Evolutionary conservation across 2,329 filamentous ascomycete species (phyloP), one percentile per base, ranked within the genome.

Genomic region (Botrytis aclada): DNA sequence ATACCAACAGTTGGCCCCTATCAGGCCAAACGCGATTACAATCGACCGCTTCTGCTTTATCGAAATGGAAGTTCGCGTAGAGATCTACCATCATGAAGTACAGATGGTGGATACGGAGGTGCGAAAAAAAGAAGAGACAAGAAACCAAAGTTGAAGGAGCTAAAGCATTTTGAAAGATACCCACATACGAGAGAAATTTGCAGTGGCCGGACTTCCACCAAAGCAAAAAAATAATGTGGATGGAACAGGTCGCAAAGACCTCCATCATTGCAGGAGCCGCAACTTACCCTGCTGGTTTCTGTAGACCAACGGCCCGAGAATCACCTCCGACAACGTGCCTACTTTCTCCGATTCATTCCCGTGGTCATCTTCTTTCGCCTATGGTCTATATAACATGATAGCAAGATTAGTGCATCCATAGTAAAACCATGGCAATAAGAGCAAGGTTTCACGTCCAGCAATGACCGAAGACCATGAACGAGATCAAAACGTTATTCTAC

Each of bases 361-460:
- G 25, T 22, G 4, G 1, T 12, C 32, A 9, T 32, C 20, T 64
- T 43, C 0, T 1, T 18, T 64, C 4, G 16, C 9, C 18, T 10
- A 25, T 2, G 6, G 2, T 47, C 22, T 47, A 5, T 4, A 34
- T 8, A 2, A 16, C 2, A 7, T 25, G 20, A 25, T 64, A 32
- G 0, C 1, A 7, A 25, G 43, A 12, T 6, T 25, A 6, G 18
- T 16, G 8, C 37, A 43, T 10, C 18, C 16, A 32, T n/a, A 22
- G 39, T 4, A 34, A 10, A 6, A 25, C 4, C 1, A 4, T 64
- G 6, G 12, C 2, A 1, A 2, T 3, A 10, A 1, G 4, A 10
- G 2, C 4, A 32, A 14, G 4, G 32, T 43, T 32, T 2, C 14
- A 9, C 29, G 41, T 45, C 29, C 4, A 45, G 18, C 4, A 34